Conservation (phyloP, 176 grass and related monocot genomes). For the Rhynchospora breviuscula region DNA sequence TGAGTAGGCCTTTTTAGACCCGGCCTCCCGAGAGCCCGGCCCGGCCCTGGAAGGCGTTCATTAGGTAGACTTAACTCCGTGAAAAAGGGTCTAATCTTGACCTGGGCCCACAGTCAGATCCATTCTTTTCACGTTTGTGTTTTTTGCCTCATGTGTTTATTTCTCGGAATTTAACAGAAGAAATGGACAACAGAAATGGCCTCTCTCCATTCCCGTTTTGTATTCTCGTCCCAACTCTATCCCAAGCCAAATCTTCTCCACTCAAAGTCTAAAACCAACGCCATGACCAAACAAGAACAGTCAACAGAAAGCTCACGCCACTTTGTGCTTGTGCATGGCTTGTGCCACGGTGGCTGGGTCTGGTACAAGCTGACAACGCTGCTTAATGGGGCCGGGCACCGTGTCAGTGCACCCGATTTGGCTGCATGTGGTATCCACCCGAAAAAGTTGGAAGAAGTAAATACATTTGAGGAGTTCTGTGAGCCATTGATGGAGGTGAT, state of each 20-base stretch:
- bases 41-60: too few relatives aligned
- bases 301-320: neutral
- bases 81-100: too few relatives aligned
- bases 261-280: neutral
- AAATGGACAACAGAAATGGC: neutral
- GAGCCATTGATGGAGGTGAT: conserved; percentile 30
- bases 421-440: conserved; percentile 23
- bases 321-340: conserved; percentile 32
- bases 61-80: too few relatives aligned
- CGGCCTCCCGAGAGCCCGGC: too few relatives aligned
- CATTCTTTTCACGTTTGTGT: too few relatives aligned
- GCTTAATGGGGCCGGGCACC: conserved; percentile 21
- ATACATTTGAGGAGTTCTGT: conserved; percentile 21
- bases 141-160: too few relatives aligned
- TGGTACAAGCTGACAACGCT: conserved; percentile 32
- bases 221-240: neutral
- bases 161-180: neutral
- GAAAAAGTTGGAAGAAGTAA: conserved; percentile 21
- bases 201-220: neutral
- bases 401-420: conserved; percentile 23
- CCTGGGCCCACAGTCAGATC: too few relatives aligned
- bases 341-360: conserved; percentile 19
- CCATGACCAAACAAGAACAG: neutral
- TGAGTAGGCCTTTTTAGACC: too few relatives aligned
- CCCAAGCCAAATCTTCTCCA: neutral